Conservation (phyloP, 768 basidiomycete species). For the Amanita molliuscula region DNA sequence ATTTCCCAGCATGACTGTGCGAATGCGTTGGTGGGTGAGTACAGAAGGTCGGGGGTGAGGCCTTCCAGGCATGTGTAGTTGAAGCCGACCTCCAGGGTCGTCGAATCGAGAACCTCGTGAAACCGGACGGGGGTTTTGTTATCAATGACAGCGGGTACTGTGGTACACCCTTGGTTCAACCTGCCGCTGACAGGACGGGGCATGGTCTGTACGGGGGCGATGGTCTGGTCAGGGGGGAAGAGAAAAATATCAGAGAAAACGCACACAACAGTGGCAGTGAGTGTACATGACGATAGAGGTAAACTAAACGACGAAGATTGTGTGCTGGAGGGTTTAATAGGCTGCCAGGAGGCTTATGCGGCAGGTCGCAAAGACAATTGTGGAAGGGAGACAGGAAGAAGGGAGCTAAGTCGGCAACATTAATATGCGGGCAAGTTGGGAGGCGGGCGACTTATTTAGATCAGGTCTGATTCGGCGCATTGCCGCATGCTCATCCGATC, state of each 20-base stretch:
- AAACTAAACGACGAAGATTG: background rate
- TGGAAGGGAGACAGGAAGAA: background rate
- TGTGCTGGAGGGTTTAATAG: background rate
- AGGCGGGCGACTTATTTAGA: too few species aligned
- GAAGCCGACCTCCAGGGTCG: conserved; percentile 25
- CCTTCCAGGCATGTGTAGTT: conserved; percentile 27
- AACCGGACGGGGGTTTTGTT: background rate
- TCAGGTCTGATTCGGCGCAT: background rate
- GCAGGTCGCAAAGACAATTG: background rate
- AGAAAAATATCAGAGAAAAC: background rate
- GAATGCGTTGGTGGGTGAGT: conserved; percentile 25
- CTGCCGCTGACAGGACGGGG: background rate
- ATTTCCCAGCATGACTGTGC: conserved; percentile 26
- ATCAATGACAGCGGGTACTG: background rate
- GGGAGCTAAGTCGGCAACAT: background rate
- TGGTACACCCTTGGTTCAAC: background rate
- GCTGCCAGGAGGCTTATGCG: background rate
- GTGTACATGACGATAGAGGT: background rate
- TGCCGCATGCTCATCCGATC: background rate
- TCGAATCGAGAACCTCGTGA: conserved; percentile 21
- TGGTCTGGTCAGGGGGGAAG: background rate
- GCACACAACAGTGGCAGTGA: background rate
- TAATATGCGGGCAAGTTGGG: background rate
- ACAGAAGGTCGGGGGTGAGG: conserved; percentile 25
- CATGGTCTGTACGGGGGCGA: background rate